Conservation (phyloP, 2,329 filamentous ascomycete genomes). For the Parascedosporium putredinis region DNA sequence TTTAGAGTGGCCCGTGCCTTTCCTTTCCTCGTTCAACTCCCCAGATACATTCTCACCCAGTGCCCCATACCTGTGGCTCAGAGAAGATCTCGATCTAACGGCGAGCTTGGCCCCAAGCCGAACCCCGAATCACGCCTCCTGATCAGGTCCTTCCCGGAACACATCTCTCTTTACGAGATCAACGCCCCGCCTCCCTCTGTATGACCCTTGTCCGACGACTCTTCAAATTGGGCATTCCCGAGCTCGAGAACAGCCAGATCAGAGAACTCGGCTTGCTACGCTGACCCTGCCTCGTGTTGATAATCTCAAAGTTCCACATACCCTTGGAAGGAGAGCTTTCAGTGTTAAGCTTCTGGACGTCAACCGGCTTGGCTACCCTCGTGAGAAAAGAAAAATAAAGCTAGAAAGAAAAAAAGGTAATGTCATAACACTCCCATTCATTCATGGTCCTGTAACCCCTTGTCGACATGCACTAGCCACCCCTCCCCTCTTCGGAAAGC, state of each 20-base stretch:
- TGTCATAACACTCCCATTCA: background rate
- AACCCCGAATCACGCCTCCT: background rate
- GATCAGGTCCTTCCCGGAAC: too few relatives aligned
- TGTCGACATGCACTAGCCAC: background rate
- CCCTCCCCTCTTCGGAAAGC: background rate
- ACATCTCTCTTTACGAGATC: too few relatives aligned
- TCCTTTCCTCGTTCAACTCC: background rate
- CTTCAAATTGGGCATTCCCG: too few relatives aligned
- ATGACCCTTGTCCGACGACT: too few relatives aligned
- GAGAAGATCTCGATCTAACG: background rate
- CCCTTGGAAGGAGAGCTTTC: background rate
- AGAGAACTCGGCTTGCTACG: too few relatives aligned
- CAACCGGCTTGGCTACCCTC: too few relatives aligned
- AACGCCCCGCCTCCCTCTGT: background rate
- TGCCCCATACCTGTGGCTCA: background rate
- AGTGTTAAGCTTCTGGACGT: background rate
- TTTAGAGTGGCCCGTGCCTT: background rate
- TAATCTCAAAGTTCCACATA: background rate
- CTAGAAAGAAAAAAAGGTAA: too few relatives aligned
- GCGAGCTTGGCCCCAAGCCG: background rate
- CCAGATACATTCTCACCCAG: background rate
- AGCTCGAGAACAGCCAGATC: background rate
- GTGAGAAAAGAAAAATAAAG: too few relatives aligned
- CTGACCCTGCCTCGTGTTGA: too few relatives aligned
- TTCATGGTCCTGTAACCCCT: background rate